Percentiles rank a stretch among this genome's conserved stretches.
phyloP scores from a whole-genome alignment of 2,329 filamentous ascomycete genomes.

The Aspergillus amoenus region DNA sequence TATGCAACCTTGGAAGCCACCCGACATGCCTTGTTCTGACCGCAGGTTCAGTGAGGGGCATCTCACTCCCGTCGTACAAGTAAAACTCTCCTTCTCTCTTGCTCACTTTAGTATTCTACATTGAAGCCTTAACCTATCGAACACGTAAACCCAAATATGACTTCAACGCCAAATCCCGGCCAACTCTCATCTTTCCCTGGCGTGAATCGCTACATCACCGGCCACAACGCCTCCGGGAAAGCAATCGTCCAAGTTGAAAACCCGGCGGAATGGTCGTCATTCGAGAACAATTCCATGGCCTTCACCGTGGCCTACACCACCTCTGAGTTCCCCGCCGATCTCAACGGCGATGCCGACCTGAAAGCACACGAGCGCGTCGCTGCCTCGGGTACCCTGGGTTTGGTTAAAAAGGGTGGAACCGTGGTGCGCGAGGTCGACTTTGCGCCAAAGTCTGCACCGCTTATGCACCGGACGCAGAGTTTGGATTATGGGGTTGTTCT shows the following conservation, averaged over 20 bases:
- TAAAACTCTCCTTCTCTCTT: neutral
- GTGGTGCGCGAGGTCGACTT: conserved; percentile 53
- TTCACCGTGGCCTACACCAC: conserved; percentile 46
- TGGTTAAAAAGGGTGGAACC: conserved; percentile 42
- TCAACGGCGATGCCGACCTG: conserved; percentile 39
- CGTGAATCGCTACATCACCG: conserved; percentile 38
- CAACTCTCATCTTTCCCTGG: conserved; percentile 26
- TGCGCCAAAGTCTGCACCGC: conserved; percentile 41
- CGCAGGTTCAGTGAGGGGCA: neutral
- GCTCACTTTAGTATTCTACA: neutral
- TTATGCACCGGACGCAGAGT: conserved; percentile 56
- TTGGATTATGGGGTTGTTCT: conserved; percentile 58
- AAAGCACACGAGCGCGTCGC: conserved; percentile 29
- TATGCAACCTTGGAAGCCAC: neutral
- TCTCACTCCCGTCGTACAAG: neutral
- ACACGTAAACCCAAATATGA: neutral
- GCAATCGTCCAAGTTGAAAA: conserved; percentile 38
- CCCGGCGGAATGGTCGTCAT: conserved; percentile 27
- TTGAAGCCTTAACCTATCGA: neutral
- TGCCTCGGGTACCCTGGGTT: conserved; percentile 28
- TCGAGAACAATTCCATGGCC: conserved; percentile 31
- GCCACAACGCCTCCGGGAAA: conserved; percentile 35
- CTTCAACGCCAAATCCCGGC: conserved; percentile 8
- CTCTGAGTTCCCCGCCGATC: conserved; percentile 34
- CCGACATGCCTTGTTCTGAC: neutral